Conservation (phyloP, 2,329 filamentous ascomycete species). For the Ascochyta fabae region DNA sequence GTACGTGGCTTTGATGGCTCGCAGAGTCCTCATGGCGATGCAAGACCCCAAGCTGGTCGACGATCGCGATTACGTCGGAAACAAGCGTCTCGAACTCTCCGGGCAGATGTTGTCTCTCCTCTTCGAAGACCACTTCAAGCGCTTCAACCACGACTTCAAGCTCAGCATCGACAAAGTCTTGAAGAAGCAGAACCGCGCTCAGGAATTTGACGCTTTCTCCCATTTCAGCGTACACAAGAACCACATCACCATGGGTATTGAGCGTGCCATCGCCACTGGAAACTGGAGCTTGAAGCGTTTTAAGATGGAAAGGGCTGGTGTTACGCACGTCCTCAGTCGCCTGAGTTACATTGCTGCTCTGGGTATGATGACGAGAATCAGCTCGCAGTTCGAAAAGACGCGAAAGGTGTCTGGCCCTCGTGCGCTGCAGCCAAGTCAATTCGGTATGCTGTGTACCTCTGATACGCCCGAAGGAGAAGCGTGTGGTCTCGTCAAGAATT, state of each 20-base stretch:
- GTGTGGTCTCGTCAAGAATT: slow-evolving; percentile 95
- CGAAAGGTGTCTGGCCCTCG: slow-evolving; percentile 94
- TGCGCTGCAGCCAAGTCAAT: slow-evolving; percentile 95
- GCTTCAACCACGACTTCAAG: slow-evolving; percentile 87
- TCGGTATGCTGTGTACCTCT: slow-evolving; percentile 96
- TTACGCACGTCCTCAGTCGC: slow-evolving; percentile 93
- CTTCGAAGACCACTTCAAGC: slow-evolving; percentile 98
- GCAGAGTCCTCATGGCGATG: slow-evolving; percentile 92
- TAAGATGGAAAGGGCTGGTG: slow-evolving; percentile 96
- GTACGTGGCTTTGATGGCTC: slow-evolving; percentile 96
- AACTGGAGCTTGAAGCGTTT: slow-evolving; percentile 99
- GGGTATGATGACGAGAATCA: slow-evolving; percentile 99
- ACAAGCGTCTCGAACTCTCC: slow-evolving; percentile 93
- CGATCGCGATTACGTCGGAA: slow-evolving; percentile 96
- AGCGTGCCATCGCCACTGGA: slow-evolving; percentile 93
- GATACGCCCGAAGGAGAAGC: slow-evolving; percentile 99
- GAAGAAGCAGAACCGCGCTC: slow-evolving; percentile 89
- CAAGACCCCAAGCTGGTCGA: slow-evolving; percentile 90
- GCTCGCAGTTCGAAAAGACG: slow-evolving; percentile 98
- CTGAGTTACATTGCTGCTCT: slow-evolving; percentile 95
- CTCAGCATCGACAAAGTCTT: slow-evolving; percentile 93
- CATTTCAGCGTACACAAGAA: slow-evolving; percentile 85
- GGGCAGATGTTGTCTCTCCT: slow-evolving; percentile 91
- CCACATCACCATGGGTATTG: slow-evolving; percentile 90
- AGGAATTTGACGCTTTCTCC: slow-evolving; percentile 84